Conservation (phyloP, 768 basidiomycete species). For the Myochromella boudieri region DNA sequence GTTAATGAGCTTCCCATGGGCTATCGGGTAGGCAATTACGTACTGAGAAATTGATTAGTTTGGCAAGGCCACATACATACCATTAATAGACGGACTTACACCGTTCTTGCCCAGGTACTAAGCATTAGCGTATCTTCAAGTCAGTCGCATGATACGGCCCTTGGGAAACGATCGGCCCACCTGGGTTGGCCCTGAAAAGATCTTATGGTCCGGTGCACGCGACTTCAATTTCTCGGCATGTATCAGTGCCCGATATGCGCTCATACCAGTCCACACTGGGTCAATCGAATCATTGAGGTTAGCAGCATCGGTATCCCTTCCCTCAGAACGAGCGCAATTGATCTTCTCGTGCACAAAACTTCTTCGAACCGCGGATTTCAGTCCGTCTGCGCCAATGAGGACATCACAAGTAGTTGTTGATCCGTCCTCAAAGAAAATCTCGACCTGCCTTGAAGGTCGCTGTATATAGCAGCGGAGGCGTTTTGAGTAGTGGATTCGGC, state of each 20-base stretch:
- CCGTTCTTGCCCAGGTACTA: constrained; percentile 60
- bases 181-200: constrained; percentile 45
- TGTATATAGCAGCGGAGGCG: constrained; percentile 59
- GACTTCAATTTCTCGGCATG: constrained; percentile 44
- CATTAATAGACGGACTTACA: constrained; percentile 25
- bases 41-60: constrained; percentile 36
- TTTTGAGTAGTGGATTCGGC: constrained; percentile 51
- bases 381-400: constrained; percentile 69
- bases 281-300: constrained; percentile 43
- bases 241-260: constrained; percentile 62
- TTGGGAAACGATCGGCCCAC: constrained; percentile 28
- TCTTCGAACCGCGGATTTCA: constrained; percentile 55
- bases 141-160: not conserved
- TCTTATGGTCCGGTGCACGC: constrained; percentile 45
- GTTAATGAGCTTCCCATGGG: constrained; percentile 58
- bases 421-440: constrained; percentile 62
- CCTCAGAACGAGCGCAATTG: constrained; percentile 31
- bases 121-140: not conserved
- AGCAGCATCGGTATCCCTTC: constrained; percentile 35
- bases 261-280: constrained; percentile 58
- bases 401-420: constrained; percentile 59
- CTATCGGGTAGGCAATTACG: constrained; percentile 61
- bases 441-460: constrained; percentile 37
- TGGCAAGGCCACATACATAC: constrained; percentile 1
- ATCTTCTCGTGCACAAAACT: constrained; percentile 38